A percentile compares a stretch with the other conserved stretches of the same genome.
phyloP scores from a whole-genome alignment of 371 early-diverging fungal genomes.

The Amoeboaphelidium protococcarum region DNA sequence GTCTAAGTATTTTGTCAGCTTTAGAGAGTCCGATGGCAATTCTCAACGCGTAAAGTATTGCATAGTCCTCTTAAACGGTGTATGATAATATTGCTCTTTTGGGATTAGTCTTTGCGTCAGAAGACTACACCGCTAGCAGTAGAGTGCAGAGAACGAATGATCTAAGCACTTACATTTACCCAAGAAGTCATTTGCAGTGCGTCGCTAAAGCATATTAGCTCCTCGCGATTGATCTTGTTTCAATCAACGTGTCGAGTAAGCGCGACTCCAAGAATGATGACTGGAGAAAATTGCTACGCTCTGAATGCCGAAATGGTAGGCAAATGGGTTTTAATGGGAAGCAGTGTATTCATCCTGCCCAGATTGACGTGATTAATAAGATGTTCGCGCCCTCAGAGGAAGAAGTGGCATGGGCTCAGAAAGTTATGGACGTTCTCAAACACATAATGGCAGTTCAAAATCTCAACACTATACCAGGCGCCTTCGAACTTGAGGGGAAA shows the following conservation, averaged over 20 bases:
- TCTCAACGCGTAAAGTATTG: too few species aligned
- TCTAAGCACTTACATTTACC: slow-evolving; percentile 44
- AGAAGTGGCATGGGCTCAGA: slow-evolving; percentile 28
- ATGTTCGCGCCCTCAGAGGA: slow-evolving; percentile 38
- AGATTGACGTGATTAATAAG: slow-evolving; percentile 49
- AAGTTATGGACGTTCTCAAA: slow-evolving; percentile 30
- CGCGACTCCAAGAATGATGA: slow-evolving; percentile 40
- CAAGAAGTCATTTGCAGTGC: slow-evolving; percentile 45
- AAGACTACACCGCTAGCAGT: slow-evolving; percentile 75
- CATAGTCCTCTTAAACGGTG: too few species aligned
- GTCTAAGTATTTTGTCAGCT: not conserved
- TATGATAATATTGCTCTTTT: too few species aligned
- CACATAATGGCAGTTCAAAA: too few species aligned
- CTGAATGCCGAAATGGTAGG: slow-evolving; percentile 58
- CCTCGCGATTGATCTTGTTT: slow-evolving; percentile 67
- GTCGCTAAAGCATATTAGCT: slow-evolving; percentile 54
- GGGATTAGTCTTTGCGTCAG: slow-evolving; percentile 48
- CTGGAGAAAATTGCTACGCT: slow-evolving; percentile 11
- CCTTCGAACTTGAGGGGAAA: slow-evolving; percentile 68
- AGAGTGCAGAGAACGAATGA: slow-evolving; percentile 40
- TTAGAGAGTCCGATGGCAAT: not conserved
- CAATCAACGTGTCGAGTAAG: too few species aligned
- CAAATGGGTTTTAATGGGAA: slow-evolving; percentile 82
- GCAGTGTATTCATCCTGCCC: slow-evolving; percentile 75
- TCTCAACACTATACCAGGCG: slow-evolving; percentile 48